Evolutionary conservation across 768 basidiomycete species (phyloP).

Genomic region (Panellus pusillus): DNA sequence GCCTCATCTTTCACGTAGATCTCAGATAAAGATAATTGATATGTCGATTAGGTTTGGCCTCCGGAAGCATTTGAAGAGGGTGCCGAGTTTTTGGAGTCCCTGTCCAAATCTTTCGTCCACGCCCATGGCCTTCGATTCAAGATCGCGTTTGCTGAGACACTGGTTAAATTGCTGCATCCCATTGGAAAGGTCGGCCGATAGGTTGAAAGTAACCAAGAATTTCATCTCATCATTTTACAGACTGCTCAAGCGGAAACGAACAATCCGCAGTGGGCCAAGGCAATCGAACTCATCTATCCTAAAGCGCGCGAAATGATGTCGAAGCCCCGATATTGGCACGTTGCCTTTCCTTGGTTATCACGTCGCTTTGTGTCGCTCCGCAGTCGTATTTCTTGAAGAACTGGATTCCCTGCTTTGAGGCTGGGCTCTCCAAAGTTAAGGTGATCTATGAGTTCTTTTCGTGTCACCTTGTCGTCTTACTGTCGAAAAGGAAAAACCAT

Average conservation of each 20-base stretch:
- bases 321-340: constrained; percentile 88
- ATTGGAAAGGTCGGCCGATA: constrained; percentile 69
- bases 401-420: constrained; percentile 76
- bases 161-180: constrained; percentile 77
- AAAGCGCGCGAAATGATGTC: constrained; percentile 82
- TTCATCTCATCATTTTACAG: constrained; percentile 36
- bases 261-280: constrained; percentile 92
- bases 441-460: constrained; percentile 36
- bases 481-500: constrained; percentile 67
- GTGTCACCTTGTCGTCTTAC: constrained; percentile 5
- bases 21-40: constrained; percentile 1
- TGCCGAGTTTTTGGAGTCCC: constrained; percentile 83
- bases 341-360: constrained; percentile 81
- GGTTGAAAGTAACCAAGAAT: neutral
- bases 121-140: constrained; percentile 85
- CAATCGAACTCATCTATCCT: constrained; percentile 80
- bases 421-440: constrained; percentile 76
- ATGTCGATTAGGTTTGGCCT: constrained; percentile 73
- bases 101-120: constrained; percentile 81
- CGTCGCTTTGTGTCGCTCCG: constrained; percentile 84
- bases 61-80: constrained; percentile 92
- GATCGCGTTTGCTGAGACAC: constrained; percentile 79
- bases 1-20: constrained; percentile 1
- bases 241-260: constrained; percentile 96
- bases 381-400: constrained; percentile 81